Evolutionary conservation across 2,329 filamentous ascomycete genomes (phyloP).

Genomic region (Remersonia thermophila): DNA sequence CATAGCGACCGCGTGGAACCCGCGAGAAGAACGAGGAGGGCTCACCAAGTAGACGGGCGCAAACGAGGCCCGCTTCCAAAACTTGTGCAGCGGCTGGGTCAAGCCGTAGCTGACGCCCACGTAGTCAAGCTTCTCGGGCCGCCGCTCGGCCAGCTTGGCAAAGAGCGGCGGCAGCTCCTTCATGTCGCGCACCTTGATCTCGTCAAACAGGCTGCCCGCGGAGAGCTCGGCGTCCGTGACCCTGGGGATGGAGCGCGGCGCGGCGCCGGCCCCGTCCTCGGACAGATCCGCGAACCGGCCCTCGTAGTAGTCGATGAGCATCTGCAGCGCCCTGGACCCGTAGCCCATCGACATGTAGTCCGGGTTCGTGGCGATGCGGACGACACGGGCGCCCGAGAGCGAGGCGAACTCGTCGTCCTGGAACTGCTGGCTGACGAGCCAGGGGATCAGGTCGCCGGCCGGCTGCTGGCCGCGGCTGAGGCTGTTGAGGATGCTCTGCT

Average conservation of each 20-base stretch:
- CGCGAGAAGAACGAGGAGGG: too few relatives aligned
- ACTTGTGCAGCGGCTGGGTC: constrained; percentile 77
- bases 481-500: constrained; percentile 80
- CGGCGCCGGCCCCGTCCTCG: constrained; percentile 44
- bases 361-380: constrained; percentile 91
- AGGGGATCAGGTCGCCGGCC: constrained; percentile 87
- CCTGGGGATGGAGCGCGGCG: constrained; percentile 56
- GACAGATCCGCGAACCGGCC: constrained; percentile 79
- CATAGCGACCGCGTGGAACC: too few relatives aligned
- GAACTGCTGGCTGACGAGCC: constrained; percentile 95
- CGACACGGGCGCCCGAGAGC: constrained; percentile 80
- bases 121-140: constrained; percentile 74
- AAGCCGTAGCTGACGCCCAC: constrained; percentile 91
- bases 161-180: constrained; percentile 89
- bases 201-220: constrained; percentile 61
- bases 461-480: constrained; percentile 80
- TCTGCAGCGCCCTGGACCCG: constrained; percentile 73
- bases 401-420: constrained; percentile 94
- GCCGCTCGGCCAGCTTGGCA: constrained; percentile 71
- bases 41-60: constrained; percentile 67
- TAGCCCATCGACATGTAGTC: constrained; percentile 92
- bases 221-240: constrained; percentile 75
- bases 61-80: constrained; percentile 87
- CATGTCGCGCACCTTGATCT: constrained; percentile 82
- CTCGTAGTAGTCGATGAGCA: constrained; percentile 87